Conservation (phyloP, 23 red algal species). For the Gracilaria gracilis region DNA sequence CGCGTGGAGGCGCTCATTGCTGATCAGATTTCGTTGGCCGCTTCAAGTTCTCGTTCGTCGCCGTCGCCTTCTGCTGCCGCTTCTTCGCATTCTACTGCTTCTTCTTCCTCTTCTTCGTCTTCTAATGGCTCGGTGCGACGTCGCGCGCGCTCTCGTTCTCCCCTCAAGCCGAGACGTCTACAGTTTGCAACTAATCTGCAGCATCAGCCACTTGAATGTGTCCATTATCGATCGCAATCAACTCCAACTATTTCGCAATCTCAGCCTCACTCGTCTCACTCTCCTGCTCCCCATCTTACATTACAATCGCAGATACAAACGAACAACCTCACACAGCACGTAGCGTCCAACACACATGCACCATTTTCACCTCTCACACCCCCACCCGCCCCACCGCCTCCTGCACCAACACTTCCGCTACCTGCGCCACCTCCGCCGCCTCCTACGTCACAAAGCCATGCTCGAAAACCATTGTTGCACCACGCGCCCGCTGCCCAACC, state of each 20-base stretch:
- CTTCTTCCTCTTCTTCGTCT: too few species aligned
- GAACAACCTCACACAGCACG: background rate
- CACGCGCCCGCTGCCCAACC: background rate
- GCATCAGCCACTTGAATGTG: too few species aligned
- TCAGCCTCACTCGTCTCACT: background rate
- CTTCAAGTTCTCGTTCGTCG: conserved; percentile 5
- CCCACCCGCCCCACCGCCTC: background rate
- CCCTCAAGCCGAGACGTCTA: background rate
- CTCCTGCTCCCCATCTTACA: too few species aligned
- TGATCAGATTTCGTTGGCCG: background rate
- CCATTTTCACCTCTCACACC: background rate
- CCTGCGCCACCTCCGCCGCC: background rate
- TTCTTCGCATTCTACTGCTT: background rate
- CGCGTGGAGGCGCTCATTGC: background rate
- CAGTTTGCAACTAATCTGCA: background rate
- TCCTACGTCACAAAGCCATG: background rate
- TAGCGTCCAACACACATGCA: background rate
- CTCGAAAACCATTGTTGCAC: background rate
- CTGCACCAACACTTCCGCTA: background rate
- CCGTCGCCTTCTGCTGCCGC: background rate
- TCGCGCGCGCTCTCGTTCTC: background rate
- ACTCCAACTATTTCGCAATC: background rate
- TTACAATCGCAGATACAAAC: background rate
- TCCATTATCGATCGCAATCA: background rate
- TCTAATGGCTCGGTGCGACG: background rate